These are phyloP conservation scores for Silene conica DNA, from an alignment of 148 eudicot species.

Conservation along the genomic window DNA sequence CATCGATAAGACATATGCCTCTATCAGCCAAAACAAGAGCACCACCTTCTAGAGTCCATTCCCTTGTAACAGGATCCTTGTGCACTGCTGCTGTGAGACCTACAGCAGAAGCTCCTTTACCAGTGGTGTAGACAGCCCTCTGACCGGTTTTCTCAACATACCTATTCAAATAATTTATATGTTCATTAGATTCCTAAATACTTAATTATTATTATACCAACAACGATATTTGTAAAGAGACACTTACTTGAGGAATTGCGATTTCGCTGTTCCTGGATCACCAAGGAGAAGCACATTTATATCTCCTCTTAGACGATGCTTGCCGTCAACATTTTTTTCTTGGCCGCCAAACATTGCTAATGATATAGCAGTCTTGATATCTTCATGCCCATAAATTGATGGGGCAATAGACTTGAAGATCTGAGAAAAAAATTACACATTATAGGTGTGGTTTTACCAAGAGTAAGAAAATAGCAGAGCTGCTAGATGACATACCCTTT, in stretches of 20 bases:
- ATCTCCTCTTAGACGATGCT: conserved; percentile 89
- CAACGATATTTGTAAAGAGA: conserved; percentile 1
- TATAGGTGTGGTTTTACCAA: background rate
- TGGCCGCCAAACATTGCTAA: conserved; percentile 99
- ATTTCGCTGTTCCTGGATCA: conserved; percentile 98
- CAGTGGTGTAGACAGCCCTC: conserved; percentile 94
- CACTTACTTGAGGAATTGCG: conserved; percentile 88
- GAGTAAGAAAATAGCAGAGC: background rate
- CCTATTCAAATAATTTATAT: conserved; percentile 28
- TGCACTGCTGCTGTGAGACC: conserved; percentile 98
- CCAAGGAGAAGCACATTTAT: conserved; percentile 90
- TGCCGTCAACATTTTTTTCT: conserved; percentile 89
- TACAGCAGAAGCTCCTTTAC: conserved; percentile 98
- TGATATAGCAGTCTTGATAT: conserved; percentile 90
- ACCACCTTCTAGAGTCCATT: conserved; percentile 99
- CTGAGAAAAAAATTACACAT: conserved; percentile 25
- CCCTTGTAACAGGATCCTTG: conserved; percentile 94
- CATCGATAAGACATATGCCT: conserved; percentile 93
- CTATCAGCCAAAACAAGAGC: conserved; percentile 97
- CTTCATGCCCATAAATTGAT: conserved; percentile 95
- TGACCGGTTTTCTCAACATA: conserved; percentile 97
- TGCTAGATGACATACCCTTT: conserved; percentile 50
- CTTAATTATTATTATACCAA: background rate
- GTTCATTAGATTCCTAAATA: background rate
- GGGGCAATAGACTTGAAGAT: conserved; percentile 94